Base-by-base conservation (phyloP, 495 filamentous ascomycete genomes). In the Daldinia concentrica region DNA sequence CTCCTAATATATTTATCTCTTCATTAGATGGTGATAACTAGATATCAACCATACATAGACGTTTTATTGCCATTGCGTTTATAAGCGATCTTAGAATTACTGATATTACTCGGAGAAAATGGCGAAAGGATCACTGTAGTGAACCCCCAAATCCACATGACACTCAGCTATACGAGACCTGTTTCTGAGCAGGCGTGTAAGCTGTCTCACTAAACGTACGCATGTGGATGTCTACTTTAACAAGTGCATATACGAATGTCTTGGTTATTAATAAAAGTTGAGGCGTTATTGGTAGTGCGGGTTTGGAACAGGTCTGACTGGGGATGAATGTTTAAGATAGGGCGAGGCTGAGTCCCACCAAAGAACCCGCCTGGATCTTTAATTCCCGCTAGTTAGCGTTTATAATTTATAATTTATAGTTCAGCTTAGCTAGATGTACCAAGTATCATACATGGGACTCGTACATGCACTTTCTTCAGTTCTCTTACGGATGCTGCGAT, bases 281-380 rank as follows among this genome's bases (percentile, higher is more conserved):
- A 43, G 6, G 39, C 39, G n/a, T 43, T 17, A 37, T 37, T 15
- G 41, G 17, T 5, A 8, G 27, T 29, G 27, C 27, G 6, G 27
- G 27, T 29, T 29, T 29, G 27, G 27, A 29, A 29, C 27, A 29
- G n/a, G 39, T 36, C 39, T 43, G 5, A 43, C 27, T 4, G 3
- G 39, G 5, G n/a, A 9, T 4, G 17, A 19, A 39, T 55, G 43
- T 58, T 45, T 48, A 48, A 70, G 56, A 65, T 57, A 56, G 36
- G 24, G 22, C 55, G 56, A 48, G 57, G 61, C 36, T 70, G 68
- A 65, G 54, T 32, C 48, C 68, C 56, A 57, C 56, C 3, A 6
- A 29, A 29, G 27, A 29, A 29, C 27, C 6, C 27, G 27, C 27
- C 27, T 6, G 0, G 6, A n/a, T n/a, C n/a, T n/a, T n/a, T n/a